These are phyloP conservation scores for Suillus fuscotomentosus DNA, from an alignment of 768 basidiomycete genomes.

Conservation along the genomic window DNA sequence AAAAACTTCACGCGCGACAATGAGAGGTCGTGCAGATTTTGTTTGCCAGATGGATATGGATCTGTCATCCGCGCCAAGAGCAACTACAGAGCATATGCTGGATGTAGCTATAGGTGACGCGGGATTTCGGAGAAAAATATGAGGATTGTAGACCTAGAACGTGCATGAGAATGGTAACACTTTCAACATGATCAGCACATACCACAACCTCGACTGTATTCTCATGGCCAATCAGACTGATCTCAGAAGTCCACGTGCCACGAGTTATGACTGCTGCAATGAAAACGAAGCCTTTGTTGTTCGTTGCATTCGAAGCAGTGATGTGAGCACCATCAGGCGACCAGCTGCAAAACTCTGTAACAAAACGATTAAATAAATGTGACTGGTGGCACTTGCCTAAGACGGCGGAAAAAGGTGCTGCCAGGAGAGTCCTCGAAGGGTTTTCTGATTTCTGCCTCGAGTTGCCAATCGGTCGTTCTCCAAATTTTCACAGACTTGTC, in stretches of 20 bases:
- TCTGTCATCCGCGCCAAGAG: slow-evolving; percentile 90
- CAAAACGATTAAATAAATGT: background rate
- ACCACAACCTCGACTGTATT: slow-evolving; percentile 96
- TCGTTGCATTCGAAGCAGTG: slow-evolving; percentile 95
- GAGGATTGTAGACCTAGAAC: slow-evolving; percentile 86
- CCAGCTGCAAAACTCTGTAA: slow-evolving; percentile 59
- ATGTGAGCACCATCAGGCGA: slow-evolving; percentile 99
- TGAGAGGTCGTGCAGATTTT: slow-evolving; percentile 83
- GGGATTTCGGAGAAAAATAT: slow-evolving; percentile 84
- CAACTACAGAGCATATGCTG: slow-evolving; percentile 90
- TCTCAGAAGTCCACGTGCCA: slow-evolving; percentile 86
- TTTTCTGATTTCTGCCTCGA: slow-evolving; percentile 82
- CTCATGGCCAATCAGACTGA: slow-evolving; percentile 94
- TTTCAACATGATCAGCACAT: slow-evolving; percentile 26
- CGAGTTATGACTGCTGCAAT: slow-evolving; percentile 95
- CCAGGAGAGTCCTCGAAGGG: slow-evolving; percentile 94
- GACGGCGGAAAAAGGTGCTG: slow-evolving; percentile 87
- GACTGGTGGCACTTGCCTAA: slow-evolving; percentile 55
- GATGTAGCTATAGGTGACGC: slow-evolving; percentile 64
- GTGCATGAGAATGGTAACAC: slow-evolving; percentile 5
- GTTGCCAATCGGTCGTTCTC: slow-evolving; percentile 88
- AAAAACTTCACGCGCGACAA: slow-evolving; percentile 93
- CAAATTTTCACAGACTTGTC: slow-evolving; percentile 97
- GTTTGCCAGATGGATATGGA: slow-evolving; percentile 97
- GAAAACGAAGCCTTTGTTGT: slow-evolving; percentile 94